These are phyloP conservation scores for Podila clonocystis DNA, from an alignment of 192 early-diverging fungal species.

Conservation along the genomic window DNA sequence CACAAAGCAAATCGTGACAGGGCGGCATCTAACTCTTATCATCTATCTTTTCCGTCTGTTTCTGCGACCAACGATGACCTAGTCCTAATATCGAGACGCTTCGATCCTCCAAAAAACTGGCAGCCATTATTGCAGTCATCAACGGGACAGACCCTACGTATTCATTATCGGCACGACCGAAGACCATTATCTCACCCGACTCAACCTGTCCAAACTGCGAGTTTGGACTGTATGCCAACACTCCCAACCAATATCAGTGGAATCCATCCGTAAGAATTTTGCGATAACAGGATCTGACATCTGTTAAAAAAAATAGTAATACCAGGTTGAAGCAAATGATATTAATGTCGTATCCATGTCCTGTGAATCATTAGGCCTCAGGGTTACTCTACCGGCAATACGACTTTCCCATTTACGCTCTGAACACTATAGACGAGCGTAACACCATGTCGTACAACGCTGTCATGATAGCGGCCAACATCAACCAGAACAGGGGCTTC, in stretches of 20 bases:
- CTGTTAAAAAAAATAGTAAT: neutral
- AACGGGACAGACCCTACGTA: slow-evolving; percentile 50
- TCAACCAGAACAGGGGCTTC: slow-evolving; percentile 51
- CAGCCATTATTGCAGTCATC: slow-evolving; percentile 65
- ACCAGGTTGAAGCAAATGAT: neutral
- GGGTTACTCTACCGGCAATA: slow-evolving; percentile 62
- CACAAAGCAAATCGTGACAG: no score
- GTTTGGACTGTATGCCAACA: slow-evolving; percentile 73
- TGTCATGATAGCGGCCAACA: slow-evolving; percentile 53
- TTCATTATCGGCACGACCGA: slow-evolving; percentile 39
- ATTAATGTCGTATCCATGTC: no score
- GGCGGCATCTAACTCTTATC: no score
- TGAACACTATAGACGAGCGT: slow-evolving; percentile 46
- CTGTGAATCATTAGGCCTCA: slow-evolving; percentile 59
- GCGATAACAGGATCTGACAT: no score
- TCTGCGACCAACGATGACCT: neutral
- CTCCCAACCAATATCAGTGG: slow-evolving; percentile 65
- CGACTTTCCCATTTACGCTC: slow-evolving; percentile 75
- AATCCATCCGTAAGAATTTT: slow-evolving; percentile 67
- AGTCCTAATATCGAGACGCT: slow-evolving; percentile 62
- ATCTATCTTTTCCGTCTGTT: neutral
- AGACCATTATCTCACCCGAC: slow-evolving; percentile 62
- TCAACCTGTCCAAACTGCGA: slow-evolving; percentile 73
- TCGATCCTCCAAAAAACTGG: slow-evolving; percentile 56
- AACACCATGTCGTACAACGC: slow-evolving; percentile 50